These are phyloP conservation scores for Salvia rosmarinus DNA, from an alignment of 257 asterid species.

Conservation along the genomic window DNA sequence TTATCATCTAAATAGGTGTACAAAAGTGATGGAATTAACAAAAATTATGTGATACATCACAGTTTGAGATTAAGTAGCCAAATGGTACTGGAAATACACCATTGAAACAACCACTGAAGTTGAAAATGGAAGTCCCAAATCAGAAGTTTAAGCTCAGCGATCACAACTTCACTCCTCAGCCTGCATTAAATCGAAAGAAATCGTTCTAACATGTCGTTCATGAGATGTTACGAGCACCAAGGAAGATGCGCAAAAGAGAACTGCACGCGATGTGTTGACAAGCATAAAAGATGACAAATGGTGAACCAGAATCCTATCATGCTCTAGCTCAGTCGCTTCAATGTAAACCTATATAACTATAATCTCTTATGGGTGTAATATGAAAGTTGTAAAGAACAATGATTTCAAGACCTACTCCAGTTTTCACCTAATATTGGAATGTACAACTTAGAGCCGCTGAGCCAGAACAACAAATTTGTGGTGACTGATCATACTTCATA, in stretches of 20 bases:
- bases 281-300: neutral
- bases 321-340: no score
- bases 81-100: constrained; percentile 29
- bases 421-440: neutral
- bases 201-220: neutral
- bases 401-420: neutral
- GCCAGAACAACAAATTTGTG: no score
- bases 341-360: no score
- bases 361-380: no score
- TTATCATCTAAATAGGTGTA: no score
- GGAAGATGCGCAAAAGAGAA: neutral
- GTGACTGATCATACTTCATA: no score
- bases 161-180: constrained; percentile 37
- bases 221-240: neutral
- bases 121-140: constrained; percentile 13
- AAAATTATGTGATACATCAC: constrained; percentile 23
- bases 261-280: neutral
- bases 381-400: no score
- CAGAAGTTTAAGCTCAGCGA: neutral
- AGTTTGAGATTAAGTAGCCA: constrained; percentile 16
- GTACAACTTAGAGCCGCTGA: no score
- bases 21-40: no score
- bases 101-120: constrained; percentile 14
- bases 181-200: constrained; percentile 31
- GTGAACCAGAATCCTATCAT: neutral